Conservation (phyloP, 140 eudicot species). For the Anethum foeniculum region DNA sequence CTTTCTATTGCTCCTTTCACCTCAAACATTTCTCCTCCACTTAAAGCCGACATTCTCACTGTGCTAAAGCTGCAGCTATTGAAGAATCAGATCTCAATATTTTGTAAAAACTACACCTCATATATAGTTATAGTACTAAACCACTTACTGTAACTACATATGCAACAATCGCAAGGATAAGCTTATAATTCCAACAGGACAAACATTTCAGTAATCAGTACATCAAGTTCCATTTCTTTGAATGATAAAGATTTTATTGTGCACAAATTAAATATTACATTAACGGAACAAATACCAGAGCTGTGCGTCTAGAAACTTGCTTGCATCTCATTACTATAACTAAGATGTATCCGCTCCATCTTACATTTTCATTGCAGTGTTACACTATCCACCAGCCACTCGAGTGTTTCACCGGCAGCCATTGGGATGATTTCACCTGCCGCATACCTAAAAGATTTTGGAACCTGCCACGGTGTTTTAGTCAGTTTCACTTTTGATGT, state of each 20-base stretch:
- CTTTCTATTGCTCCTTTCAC: too few relatives aligned
- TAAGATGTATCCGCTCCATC: neutral
- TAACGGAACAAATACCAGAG: neutral
- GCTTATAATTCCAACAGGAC: too few relatives aligned
- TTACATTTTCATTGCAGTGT: neutral
- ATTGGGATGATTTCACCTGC: conserved; percentile 77
- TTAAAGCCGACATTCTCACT: too few relatives aligned
- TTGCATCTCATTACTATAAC: neutral
- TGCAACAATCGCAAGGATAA: too few relatives aligned
- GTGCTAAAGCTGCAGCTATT: too few relatives aligned
- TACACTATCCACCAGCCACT: conserved; percentile 50
- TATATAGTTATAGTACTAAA: too few relatives aligned
- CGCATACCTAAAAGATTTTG: conserved; percentile 43
- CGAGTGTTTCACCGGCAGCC: conserved; percentile 85
- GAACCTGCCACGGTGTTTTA: conserved; percentile 77
- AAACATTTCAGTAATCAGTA: neutral
- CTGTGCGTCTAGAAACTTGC: neutral
- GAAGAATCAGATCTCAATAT: too few relatives aligned
- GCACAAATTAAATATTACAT: neutral
- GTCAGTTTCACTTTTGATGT: conserved; percentile 51
- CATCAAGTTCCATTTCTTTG: neutral
- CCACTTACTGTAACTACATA: too few relatives aligned
- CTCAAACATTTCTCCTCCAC: too few relatives aligned
- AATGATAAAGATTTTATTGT: neutral
- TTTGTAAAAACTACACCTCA: too few relatives aligned